Evolutionary conservation across 805 yeast genomes (phyloP).

Genomic region (Naumovozyma baii): DNA sequence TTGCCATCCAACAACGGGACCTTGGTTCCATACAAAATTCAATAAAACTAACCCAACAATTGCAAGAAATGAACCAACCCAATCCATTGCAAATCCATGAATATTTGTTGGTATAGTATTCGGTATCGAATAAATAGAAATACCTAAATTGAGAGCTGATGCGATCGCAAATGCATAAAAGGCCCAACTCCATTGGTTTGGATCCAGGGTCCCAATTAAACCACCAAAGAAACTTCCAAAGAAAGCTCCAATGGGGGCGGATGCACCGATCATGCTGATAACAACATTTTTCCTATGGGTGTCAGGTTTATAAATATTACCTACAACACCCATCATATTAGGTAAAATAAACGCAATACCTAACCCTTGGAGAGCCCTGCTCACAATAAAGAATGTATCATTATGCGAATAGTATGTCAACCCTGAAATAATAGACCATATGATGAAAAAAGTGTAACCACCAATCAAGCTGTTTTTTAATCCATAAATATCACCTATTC

Average conservation of each 20-base stretch:
- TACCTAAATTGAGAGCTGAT: constrained; percentile 10
- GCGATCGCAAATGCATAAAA: constrained; percentile 23
- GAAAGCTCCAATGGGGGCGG: constrained; percentile 53
- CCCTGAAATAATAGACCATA: constrained; percentile 58
- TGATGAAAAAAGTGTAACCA: constrained; percentile 45
- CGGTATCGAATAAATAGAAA: constrained; percentile 24
- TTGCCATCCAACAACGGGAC: constrained; percentile 65
- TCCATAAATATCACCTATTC: constrained; percentile 65
- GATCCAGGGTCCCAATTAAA: constrained; percentile 25
- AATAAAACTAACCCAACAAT: constrained; percentile 51
- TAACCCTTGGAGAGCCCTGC: constrained; percentile 54
- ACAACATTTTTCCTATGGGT: constrained; percentile 41
- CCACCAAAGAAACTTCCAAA: constrained; percentile 46
- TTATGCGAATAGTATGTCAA: constrained; percentile 43
- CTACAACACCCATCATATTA: constrained; percentile 48
- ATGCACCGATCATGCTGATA: constrained; percentile 47
- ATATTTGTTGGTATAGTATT: constrained; percentile 21
- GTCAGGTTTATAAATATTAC: constrained; percentile 35
- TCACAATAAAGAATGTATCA: constrained; percentile 39
- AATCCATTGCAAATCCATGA: constrained; percentile 33
- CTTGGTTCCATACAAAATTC: constrained; percentile 68
- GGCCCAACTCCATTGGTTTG: constrained; percentile 24
- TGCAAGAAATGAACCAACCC: constrained; percentile 46
- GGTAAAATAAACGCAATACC: constrained; percentile 52
- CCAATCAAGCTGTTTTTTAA: constrained; percentile 41